These are phyloP conservation scores for Aspergillus alliaceus DNA, from an alignment of 2,329 filamentous ascomycete genomes.

Conservation along the genomic window DNA sequence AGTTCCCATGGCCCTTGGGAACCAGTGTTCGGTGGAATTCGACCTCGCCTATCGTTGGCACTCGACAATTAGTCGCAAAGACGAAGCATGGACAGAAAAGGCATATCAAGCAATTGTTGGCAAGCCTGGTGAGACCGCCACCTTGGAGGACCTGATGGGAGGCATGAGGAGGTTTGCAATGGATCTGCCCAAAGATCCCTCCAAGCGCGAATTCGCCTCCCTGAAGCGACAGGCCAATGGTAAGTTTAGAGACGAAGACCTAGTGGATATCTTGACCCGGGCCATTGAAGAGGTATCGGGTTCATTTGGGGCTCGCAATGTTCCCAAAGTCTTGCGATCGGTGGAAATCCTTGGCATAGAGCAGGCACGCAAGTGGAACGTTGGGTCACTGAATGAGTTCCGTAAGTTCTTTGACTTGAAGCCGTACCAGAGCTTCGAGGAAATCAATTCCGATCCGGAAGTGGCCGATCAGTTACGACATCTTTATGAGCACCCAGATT, in stretches of 20 bases:
- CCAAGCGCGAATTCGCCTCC: constrained; percentile 66
- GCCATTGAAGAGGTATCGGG: constrained; percentile 69
- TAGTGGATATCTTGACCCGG: constrained; percentile 67
- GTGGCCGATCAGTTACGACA: constrained; percentile 65
- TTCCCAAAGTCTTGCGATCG: constrained; percentile 70
- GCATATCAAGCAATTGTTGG: constrained; percentile 65
- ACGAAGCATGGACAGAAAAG: constrained; percentile 77
- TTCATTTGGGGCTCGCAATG: constrained; percentile 70
- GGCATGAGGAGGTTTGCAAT: constrained; percentile 65
- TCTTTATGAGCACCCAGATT: constrained; percentile 71
- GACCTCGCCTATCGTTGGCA: constrained; percentile 89
- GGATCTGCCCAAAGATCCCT: constrained; percentile 64
- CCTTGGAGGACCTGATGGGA: constrained; percentile 61
- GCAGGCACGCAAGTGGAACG: constrained; percentile 73
- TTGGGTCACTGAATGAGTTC: constrained; percentile 81
- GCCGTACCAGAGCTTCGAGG: constrained; percentile 74
- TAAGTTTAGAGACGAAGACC: constrained; percentile 70
- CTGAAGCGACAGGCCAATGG: constrained; percentile 67
- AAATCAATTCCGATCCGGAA: constrained; percentile 76
- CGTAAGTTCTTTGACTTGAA: constrained; percentile 77
- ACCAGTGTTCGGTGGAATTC: constrained; percentile 84
- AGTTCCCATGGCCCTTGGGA: constrained; percentile 70
- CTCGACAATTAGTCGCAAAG: constrained; percentile 71
- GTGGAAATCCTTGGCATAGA: constrained; percentile 80
- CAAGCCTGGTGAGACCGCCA: constrained; percentile 57